A percentile compares a stretch with the other conserved stretches of the same genome.
Evolutionary conservation across 2,329 filamentous ascomycete species (phyloP).

Genomic region (Rhynchosporium agropyri): DNA sequence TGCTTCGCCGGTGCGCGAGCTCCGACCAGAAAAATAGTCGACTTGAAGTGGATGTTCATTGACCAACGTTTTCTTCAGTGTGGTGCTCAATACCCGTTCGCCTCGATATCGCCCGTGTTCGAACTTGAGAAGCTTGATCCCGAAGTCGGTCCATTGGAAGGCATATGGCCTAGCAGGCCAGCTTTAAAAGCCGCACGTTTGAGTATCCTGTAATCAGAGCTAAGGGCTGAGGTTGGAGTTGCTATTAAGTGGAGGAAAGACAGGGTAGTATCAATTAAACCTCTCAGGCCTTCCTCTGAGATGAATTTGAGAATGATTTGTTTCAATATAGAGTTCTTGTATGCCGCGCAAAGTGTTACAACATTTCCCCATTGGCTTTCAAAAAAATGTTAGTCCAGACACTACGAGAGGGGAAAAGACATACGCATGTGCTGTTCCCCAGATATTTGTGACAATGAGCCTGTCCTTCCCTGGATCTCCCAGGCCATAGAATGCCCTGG

Average conservation of each 20-base stretch:
- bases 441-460: conserved; percentile 90
- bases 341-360: conserved; percentile 83
- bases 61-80: conserved; percentile 12
- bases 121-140: conserved; percentile 32
- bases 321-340: conserved; percentile 64
- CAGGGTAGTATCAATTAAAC: conserved; percentile 74
- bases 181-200: conserved; percentile 41
- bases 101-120: conserved; percentile 25
- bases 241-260: conserved; percentile 70
- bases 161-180: conserved; percentile 24
- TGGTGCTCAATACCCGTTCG: conserved; percentile 23
- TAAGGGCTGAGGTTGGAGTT: conserved; percentile 74
- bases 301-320: conserved; percentile 61
- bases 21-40: not conserved
- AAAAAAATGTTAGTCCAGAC: conserved; percentile 33
- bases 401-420: conserved; percentile 41
- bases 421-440: conserved; percentile 95
- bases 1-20: conserved; percentile 30
- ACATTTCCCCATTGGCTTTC: conserved; percentile 94
- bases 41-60: not conserved
- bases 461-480: conserved; percentile 54
- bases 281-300: conserved; percentile 54
- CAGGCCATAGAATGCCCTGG: conserved; percentile 74
- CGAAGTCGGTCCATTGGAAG: conserved; percentile 19
- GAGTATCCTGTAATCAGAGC: conserved; percentile 75